phyloP scores from a whole-genome alignment of 164 flowering plant species.

The Piper betle region DNA sequence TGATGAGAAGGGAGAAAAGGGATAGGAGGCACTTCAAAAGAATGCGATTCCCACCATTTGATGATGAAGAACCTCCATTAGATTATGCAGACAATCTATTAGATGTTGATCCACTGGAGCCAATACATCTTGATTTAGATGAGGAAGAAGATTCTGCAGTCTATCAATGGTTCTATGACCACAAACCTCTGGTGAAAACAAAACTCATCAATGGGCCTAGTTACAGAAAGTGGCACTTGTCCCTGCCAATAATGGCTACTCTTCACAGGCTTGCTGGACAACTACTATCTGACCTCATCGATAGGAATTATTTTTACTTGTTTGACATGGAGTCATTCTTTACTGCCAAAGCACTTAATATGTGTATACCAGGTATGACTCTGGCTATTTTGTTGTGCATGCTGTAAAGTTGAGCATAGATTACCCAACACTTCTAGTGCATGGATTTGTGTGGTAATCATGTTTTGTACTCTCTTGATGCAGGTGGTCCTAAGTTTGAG shows the following conservation, averaged over 20 bases:
- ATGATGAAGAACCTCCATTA: constrained; percentile 98
- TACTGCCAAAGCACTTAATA: constrained; percentile 94
- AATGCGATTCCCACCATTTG: constrained; percentile 99
- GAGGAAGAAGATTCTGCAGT: constrained; percentile 99
- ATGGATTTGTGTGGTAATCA: background rate
- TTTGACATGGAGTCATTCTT: constrained; percentile 99
- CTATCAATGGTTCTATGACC: constrained; percentile 96
- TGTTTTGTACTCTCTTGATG: constrained; percentile 10
- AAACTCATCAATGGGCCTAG: constrained; percentile 98
- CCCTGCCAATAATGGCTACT: constrained; percentile 99
- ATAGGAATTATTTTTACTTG: constrained; percentile 86
- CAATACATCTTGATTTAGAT: constrained; percentile 87
- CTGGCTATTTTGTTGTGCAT: constrained; percentile 22
- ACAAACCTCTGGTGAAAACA: constrained; percentile 91
- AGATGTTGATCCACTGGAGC: constrained; percentile 96
- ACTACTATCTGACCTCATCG: constrained; percentile 88
- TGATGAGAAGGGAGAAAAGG: constrained; percentile 99
- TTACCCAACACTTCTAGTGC: background rate
- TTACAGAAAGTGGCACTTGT: constrained; percentile 93
- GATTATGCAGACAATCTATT: constrained; percentile 98
- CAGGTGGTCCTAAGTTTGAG: constrained; percentile 99
- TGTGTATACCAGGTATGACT: constrained; percentile 94
- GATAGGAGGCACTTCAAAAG: constrained; percentile 97
- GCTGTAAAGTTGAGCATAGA: background rate
- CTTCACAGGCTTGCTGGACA: constrained; percentile 98